phyloP scores from a whole-genome alignment of 257 asterid species.

The Capsicum rhomboideum region DNA sequence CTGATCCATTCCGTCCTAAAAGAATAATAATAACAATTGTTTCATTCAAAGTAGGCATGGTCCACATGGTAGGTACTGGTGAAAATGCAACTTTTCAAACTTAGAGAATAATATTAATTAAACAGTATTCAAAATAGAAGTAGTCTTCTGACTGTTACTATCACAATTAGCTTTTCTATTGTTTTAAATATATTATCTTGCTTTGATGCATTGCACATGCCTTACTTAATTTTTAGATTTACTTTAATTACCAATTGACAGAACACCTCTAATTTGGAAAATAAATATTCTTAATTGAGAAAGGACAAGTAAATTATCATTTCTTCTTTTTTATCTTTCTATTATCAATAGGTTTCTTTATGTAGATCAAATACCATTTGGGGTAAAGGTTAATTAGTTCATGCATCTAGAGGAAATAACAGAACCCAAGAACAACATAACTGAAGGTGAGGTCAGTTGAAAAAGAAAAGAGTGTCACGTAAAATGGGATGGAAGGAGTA shows the following conservation, averaged over 20 bases:
- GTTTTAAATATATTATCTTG: background rate
- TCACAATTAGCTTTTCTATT: background rate
- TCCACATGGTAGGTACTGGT: slow-evolving; percentile 23
- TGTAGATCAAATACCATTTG: background rate
- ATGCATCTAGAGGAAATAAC: background rate
- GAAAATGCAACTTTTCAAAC: slow-evolving; percentile 10
- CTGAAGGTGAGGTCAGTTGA: background rate
- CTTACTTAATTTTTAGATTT: background rate
- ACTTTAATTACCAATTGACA: background rate
- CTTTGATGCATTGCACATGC: slow-evolving; percentile 2
- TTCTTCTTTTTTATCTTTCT: background rate
- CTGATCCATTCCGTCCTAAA: background rate
- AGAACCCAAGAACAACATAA: background rate
- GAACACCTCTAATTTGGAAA: background rate
- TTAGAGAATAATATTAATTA: background rate
- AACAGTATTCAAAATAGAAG: background rate
- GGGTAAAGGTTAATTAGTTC: background rate
- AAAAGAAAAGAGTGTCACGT: too few relatives aligned
- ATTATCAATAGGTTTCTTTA: background rate
- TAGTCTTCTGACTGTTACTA: background rate
- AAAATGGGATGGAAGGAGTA: too few relatives aligned
- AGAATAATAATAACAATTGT: background rate
- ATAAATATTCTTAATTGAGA: background rate
- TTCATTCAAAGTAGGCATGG: slow-evolving; percentile 16
- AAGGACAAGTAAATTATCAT: background rate